A percentile compares a stretch with the other conserved stretches of the same genome.
Evolutionary conservation across 2,329 filamentous ascomycete genomes (phyloP).

Genomic region (Trichoderma sp.): DNA sequence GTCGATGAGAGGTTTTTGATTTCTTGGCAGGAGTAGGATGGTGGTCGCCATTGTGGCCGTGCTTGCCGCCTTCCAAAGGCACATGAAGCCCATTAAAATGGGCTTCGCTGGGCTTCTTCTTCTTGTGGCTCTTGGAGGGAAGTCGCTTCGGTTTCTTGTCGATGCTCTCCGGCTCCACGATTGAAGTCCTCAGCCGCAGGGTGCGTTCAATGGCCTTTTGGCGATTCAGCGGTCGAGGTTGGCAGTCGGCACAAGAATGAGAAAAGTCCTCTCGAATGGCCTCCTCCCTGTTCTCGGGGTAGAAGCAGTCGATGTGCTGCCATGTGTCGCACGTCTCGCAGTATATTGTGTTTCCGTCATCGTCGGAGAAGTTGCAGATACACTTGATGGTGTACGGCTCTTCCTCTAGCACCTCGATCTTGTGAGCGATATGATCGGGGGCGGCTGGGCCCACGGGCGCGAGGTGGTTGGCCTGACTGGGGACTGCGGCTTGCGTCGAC

Average conservation of each 20-base stretch:
- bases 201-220: conserved; percentile 73
- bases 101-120: conserved; percentile 76
- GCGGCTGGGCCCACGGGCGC: conserved; percentile 38
- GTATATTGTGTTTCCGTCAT: conserved; percentile 96
- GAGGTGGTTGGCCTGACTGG: conserved; percentile 56
- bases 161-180: conserved; percentile 50
- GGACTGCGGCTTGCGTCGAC: conserved; percentile 59
- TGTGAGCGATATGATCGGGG: conserved; percentile 49
- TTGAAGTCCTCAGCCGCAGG: conserved; percentile 60
- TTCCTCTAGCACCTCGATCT: conserved; percentile 64
- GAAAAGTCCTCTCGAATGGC: conserved; percentile 71
- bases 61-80: conserved; percentile 59
- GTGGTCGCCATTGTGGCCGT: conserved; percentile 49
- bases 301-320: conserved; percentile 98
- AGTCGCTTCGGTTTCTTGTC: conserved; percentile 77
- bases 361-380: conserved; percentile 90
- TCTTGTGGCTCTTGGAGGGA: conserved; percentile 82
- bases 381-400: conserved; percentile 96
- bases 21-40: conserved; percentile 70
- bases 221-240: conserved; percentile 73
- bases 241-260: conserved; percentile 89
- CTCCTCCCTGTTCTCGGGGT: conserved; percentile 72
- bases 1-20: conserved; percentile 77
- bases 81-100: conserved; percentile 69
- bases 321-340: conserved; percentile 96